Evolutionary conservation across 441 rosid species (phyloP), one percentile per base, ranked within the genome.

Genomic region (Codiaeum variegatum): DNA sequence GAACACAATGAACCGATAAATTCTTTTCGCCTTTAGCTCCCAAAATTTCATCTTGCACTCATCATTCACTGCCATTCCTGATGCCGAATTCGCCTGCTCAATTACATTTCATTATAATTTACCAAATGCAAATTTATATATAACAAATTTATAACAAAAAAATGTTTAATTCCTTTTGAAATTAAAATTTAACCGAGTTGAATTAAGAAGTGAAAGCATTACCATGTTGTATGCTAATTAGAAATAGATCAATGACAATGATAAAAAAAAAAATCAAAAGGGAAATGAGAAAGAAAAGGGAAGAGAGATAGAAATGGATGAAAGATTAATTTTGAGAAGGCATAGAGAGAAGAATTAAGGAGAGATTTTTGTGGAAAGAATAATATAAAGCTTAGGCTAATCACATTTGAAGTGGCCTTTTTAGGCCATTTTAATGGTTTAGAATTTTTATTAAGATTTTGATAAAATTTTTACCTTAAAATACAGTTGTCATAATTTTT

Each of bases 71-170:
- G 85, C 88, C 91, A 88, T 87, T 40, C 91, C 92, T 18, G 92
- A 88, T 18, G 85, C 77, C 60, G 89, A 75, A 73, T 88, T 88
- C n/a, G 92, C 89, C 92, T n/a, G n/a, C n/a, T n/a, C n/a, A n/a
- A n/a, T n/a, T n/a, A n/a, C n/a, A n/a, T n/a, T n/a, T n/a, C n/a
- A n/a, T n/a, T n/a, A n/a, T n/a, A n/a, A n/a, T n/a, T n/a, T n/a
- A n/a, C n/a, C n/a, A n/a, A n/a, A n/a, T n/a, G n/a, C n/a, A n/a
- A n/a, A n/a, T n/a, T n/a, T n/a, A n/a, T n/a, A n/a, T n/a, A n/a
- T n/a, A n/a, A n/a, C n/a, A n/a, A n/a, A n/a, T n/a, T n/a, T n/a
- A n/a, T n/a, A n/a, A n/a, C n/a, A n/a, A n/a, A n/a, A n/a, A n/a
- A n/a, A n/a, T n/a, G n/a, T n/a, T n/a, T n/a, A n/a, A 9, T n/a